Conservation (phyloP, 192 early-diverging fungal genomes). For the Coemansia sp. region DNA sequence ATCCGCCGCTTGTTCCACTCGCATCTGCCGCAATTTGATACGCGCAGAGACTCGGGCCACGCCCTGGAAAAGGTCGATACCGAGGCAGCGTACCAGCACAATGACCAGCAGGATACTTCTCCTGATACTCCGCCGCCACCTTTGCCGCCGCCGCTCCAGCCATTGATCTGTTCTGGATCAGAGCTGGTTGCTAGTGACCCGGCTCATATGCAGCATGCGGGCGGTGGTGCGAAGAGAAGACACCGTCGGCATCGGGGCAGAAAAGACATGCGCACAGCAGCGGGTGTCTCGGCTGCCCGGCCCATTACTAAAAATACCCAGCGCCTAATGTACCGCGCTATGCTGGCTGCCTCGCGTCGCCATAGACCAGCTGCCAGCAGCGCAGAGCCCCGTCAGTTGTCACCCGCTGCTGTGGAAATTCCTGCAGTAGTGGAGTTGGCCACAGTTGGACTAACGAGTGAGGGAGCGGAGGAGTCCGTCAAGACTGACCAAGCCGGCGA, state of each 20-base stretch:
- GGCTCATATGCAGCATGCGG: neutral
- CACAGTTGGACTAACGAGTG: neutral
- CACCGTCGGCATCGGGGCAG: neutral
- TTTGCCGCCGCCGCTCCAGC: neutral
- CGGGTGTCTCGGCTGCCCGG: neutral
- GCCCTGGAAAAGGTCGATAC: neutral
- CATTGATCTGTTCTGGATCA: neutral
- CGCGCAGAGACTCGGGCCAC: neutral
- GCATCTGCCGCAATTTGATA: neutral
- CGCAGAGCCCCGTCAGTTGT: neutral
- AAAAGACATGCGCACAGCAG: neutral
- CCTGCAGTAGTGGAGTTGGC: neutral
- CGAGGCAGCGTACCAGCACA: neutral
- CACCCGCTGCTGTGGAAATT: neutral
- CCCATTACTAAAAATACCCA: neutral
- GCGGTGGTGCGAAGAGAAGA: neutral
- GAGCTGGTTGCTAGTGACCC: neutral
- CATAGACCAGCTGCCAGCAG: neutral
- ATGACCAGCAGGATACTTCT: neutral
- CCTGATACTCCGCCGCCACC: neutral
- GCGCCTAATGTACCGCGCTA: neutral
- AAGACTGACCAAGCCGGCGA: neutral
- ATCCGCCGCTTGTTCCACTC: conserved; percentile 2
- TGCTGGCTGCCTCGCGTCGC: neutral
- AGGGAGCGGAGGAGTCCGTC: neutral